Evolutionary conservation across 345 rosid species (phyloP), one percentile per base, ranked within the genome.

Genomic region (Bruguiera sexangula): DNA sequence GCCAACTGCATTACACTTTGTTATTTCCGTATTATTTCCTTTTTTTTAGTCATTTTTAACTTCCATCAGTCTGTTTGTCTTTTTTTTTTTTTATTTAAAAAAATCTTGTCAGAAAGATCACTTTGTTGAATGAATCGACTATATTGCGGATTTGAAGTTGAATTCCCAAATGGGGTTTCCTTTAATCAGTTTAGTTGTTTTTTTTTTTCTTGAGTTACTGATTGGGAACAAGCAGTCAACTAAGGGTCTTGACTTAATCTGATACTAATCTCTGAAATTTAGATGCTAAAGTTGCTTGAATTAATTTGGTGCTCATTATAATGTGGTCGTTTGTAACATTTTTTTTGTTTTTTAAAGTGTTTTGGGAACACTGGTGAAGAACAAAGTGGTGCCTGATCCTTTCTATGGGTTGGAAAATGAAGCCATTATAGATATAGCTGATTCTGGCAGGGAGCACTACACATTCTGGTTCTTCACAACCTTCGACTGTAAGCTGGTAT

Each of bases 381-480:
- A 83, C 82, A 85, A 95, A 70, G 79, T 58, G 43, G 88, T 86
- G 71, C 94, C 98, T 29, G 98, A 95, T 81, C 99, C 99, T 5
- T 90, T 95, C 71, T 87, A 92, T 34, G 99, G 99, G n/a, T 66
- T 95, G 63, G 76, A 87, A 53, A 95, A 95, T 29, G 96, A 95
- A 79, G 60, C 84, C 4, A 95, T 95, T 20, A 75, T 85, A 20
- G 99, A 95, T 80, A 95, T 95, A 57, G 96, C 92, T 20, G 92
- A 87, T 73, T 95, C 98, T 46, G 98, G 99, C 60, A 88, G 98
- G 84, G 99, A 90, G 64, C 73, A 87, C 75, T 95, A 95, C 76
- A 95, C 98, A 8, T 95, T 92, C 82, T 95, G 99, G 99, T 95
- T 95, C 81, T 95, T 86, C 82, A 92, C 85, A 2, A 72, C 81